These are phyloP conservation scores for Fusarium albosuccineum DNA, from an alignment of 2,329 filamentous ascomycete genomes.

Conservation along the genomic window DNA sequence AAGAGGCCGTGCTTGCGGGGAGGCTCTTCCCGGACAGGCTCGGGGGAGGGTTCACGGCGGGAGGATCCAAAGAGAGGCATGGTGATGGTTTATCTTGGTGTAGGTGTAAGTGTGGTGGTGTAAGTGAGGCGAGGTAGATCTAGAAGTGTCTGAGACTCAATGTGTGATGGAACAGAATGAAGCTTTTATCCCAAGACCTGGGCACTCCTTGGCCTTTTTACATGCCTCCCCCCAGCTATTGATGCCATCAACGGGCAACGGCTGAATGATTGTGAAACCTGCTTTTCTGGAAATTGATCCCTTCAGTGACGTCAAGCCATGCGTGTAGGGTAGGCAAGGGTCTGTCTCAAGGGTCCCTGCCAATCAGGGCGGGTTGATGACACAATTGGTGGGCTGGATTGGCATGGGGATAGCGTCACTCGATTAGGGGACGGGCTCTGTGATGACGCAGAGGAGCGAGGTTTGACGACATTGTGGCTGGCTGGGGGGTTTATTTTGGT, in stretches of 20 bases:
- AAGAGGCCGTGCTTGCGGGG: slow-evolving; percentile 55
- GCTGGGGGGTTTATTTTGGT: background rate
- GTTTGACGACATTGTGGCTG: slow-evolving; percentile 8
- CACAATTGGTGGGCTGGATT: slow-evolving; percentile 9
- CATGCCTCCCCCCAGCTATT: background rate
- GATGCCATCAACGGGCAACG: slow-evolving; percentile 6
- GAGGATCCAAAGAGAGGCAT: slow-evolving; percentile 51
- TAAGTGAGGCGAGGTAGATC: background rate
- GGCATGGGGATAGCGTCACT: slow-evolving; percentile 17
- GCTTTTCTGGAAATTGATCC: slow-evolving; percentile 18
- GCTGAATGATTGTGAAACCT: slow-evolving; percentile 33
- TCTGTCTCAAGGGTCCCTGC: slow-evolving; percentile 8
- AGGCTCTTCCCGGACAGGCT: slow-evolving; percentile 47
- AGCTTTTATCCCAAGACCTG: slow-evolving; percentile 19
- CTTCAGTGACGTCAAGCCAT: slow-evolving; percentile 35
- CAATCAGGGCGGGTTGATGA: slow-evolving; percentile 33
- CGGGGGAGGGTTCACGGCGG: slow-evolving; percentile 48
- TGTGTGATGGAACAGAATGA: slow-evolving; percentile 23
- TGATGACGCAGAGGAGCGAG: slow-evolving; percentile 22
- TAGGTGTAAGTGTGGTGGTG: background rate
- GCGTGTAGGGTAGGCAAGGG: slow-evolving; percentile 22
- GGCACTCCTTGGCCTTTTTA: slow-evolving; percentile 39
- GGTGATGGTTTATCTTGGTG: slow-evolving; percentile 17
- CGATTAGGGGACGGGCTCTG: background rate
- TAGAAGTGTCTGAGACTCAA: background rate